Evolutionary conservation across 2,329 filamentous ascomycete genomes (phyloP), one percentile per base, ranked within the genome.

Genomic region (Aspergillus sp.): DNA sequence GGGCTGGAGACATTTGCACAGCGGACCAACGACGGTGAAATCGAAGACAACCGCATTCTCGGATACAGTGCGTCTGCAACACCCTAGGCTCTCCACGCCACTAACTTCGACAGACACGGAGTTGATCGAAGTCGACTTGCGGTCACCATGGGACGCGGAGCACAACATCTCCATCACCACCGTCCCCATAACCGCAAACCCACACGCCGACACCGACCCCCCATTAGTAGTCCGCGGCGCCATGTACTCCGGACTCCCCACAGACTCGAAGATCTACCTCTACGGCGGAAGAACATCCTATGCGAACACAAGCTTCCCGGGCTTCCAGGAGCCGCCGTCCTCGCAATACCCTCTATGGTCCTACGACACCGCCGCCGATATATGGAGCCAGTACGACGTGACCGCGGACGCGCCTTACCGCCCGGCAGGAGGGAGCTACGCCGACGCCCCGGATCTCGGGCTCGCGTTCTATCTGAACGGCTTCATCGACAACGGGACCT

Each of bases 381-480:
- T 17, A 11, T 71, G 68, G 69, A 36, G 44, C 14, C 60, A 63
- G 48, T 63, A 63, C 44, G 63, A 70, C 45, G 50, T 66, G 16
- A 62, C 59, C 19, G 43, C 52, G 2, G 52, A 53, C 26, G 48
- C 59, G 8, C 55, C 57, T 8, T 51, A 63, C 13, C 60, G 59
- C 26, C 69, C 71, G 17, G 71, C 64, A 45, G 66, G 69, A 51
- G 73, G 73, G n/a, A 64, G 69, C 19, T 66, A 58, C 47, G 62
- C 72, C 16, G 72, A 75, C 52, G 69, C 70, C 8, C 60, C 65
- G 17, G 67, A 71, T 40, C 66, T 65, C 35, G 65, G 68, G 8
- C 53, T 73, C 3, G 71, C 60, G 2, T 74, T 75, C 48, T 76
- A 70, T 51, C 59, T 75, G 13, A 73, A 73, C 52, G 73, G 73